Conservation (phyloP, 2,329 filamentous ascomycete genomes). For the Thermoascus crustaceus region DNA sequence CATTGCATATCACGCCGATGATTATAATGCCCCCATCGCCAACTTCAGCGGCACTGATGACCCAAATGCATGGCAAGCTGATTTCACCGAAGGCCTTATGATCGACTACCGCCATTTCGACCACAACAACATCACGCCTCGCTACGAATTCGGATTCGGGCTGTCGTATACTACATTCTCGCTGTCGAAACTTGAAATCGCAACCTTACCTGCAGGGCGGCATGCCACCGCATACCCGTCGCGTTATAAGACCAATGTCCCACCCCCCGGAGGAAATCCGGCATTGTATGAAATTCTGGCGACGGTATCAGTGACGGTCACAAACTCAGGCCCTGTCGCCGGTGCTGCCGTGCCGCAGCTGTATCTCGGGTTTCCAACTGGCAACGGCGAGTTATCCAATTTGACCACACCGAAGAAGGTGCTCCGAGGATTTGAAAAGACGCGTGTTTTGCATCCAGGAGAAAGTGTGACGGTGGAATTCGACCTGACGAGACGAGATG, state of each 20-base stretch:
- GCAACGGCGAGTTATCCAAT: background rate
- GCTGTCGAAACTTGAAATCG: constrained; percentile 4
- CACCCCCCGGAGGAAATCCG: constrained; percentile 44
- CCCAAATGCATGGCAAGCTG: constrained; percentile 41
- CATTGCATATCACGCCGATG: constrained; percentile 7
- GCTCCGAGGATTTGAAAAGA: constrained; percentile 47
- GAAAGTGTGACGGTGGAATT: constrained; percentile 37
- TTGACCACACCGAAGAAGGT: constrained; percentile 23
- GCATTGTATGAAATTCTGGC: constrained; percentile 48
- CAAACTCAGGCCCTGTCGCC: constrained; percentile 42
- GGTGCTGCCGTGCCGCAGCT: constrained; percentile 49
- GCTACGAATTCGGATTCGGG: constrained; percentile 51
- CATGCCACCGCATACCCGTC: constrained; percentile 2
- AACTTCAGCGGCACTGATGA: constrained; percentile 7
- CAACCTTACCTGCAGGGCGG: background rate
- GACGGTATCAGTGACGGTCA: constrained; percentile 40
- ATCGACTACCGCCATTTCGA: constrained; percentile 52
- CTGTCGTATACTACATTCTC: constrained; percentile 21
- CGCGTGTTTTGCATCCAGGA: constrained; percentile 32
- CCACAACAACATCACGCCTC: constrained; percentile 39
- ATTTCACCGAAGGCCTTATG: constrained; percentile 46
- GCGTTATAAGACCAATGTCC: constrained; percentile 5
- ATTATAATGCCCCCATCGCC: constrained; percentile 41
- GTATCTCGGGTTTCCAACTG: constrained; percentile 42
- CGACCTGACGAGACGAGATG: constrained; percentile 32